Percentiles rank a stretch among this genome's conserved stretches.
phyloP scores from a whole-genome alignment of 2,329 filamentous ascomycete species.

The Fusarium xyrophilum region DNA sequence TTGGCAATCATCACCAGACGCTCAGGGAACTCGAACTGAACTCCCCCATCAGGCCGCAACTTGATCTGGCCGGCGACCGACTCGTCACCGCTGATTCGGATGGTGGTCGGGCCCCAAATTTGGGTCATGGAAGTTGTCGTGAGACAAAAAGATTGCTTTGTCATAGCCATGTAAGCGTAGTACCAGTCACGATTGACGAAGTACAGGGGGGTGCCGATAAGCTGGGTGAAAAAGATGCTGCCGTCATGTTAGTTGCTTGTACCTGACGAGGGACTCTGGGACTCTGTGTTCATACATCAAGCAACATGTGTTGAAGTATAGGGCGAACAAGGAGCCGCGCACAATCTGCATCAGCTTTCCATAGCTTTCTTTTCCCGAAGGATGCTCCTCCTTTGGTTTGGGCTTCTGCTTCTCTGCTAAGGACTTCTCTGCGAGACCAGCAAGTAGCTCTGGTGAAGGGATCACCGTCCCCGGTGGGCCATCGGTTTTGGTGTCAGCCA shows the following conservation, averaged over 20 bases:
- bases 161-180: conserved; percentile 86
- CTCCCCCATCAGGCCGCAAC: conserved; percentile 72
- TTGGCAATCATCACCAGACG: conserved; percentile 85
- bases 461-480: conserved; percentile 37
- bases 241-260: conserved; percentile 13
- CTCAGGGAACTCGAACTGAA: conserved; percentile 82
- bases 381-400: conserved; percentile 49
- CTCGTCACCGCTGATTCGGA: conserved; percentile 83
- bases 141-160: conserved; percentile 83
- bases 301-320: conserved; percentile 61
- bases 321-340: conserved; percentile 57
- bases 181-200: conserved; percentile 78
- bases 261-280: not conserved
- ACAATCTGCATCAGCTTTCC: conserved; percentile 57
- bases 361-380: conserved; percentile 63
- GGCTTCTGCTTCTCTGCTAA: conserved; percentile 8
- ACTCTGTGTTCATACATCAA: conserved; percentile 58
- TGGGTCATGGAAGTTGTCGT: conserved; percentile 81
- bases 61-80: conserved; percentile 78
- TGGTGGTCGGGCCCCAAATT: conserved; percentile 84
- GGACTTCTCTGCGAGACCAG: conserved; percentile 34
- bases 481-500: conserved; percentile 38
- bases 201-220: conserved; percentile 79
- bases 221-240: conserved; percentile 74
- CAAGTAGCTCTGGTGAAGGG: conserved; percentile 43